phyloP scores from a whole-genome alignment of 2,329 filamentous ascomycete genomes.

The Phoma sp. region DNA sequence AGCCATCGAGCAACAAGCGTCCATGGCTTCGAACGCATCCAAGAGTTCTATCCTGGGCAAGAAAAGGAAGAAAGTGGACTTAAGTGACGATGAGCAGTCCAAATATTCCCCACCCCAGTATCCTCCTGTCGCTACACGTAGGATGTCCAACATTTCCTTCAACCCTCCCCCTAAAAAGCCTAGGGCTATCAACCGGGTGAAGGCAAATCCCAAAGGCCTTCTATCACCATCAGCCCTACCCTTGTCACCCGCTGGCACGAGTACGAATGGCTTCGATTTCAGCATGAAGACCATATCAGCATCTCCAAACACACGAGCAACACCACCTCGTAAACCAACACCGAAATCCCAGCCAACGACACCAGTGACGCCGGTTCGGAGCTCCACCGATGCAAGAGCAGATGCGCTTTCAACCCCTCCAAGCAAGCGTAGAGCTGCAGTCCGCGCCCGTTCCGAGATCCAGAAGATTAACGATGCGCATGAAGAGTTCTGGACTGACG shows the following conservation, averaged over 20 bases:
- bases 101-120: not conserved
- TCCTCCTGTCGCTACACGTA: not conserved
- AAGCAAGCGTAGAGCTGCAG: conserved; percentile 4
- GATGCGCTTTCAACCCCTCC: not conserved
- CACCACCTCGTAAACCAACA: not conserved
- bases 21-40: conserved; percentile 4
- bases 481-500: not conserved
- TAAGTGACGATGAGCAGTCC: conserved; percentile 8
- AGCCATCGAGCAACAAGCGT: not conserved
- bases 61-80: conserved; percentile 5
- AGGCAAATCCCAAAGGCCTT: not conserved
- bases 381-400: not conserved
- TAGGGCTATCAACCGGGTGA: not conserved
- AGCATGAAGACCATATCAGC: not conserved
- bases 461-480: conserved; percentile 1
- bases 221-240: not conserved
- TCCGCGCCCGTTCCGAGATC: not conserved
- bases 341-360: not conserved
- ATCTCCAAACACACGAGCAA: not conserved
- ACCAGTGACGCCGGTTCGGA: not conserved
- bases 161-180: not conserved
- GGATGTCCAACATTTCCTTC: not conserved
- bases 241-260: not conserved
- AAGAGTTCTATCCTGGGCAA: not conserved
- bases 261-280: conserved; percentile 17